These are phyloP conservation scores for Cordyceps sp. DNA, from an alignment of 2,329 filamentous ascomycete genomes.

Conservation along the genomic window DNA sequence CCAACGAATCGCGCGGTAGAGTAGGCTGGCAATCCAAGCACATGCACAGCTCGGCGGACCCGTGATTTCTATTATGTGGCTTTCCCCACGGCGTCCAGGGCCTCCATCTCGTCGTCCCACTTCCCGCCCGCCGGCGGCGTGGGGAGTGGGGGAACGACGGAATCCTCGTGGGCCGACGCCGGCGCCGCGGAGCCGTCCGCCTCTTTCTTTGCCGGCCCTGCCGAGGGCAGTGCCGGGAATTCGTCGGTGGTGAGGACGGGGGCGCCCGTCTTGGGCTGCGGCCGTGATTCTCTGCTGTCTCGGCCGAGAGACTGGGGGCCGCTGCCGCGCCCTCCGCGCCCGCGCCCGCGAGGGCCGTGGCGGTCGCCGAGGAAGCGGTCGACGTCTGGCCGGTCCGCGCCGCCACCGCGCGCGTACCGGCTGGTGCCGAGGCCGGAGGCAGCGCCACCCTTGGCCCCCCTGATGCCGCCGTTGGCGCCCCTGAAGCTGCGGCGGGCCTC, in stretches of 20 bases:
- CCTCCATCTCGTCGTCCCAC: constrained; percentile 44
- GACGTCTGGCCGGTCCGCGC: constrained; percentile 14
- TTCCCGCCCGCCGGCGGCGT: constrained; percentile 18
- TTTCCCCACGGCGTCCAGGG: constrained; percentile 22
- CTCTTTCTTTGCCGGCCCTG: constrained; percentile 7
- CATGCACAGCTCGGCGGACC: no score
- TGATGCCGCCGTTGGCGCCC: constrained; percentile 22
- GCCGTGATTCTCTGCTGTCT: constrained; percentile 6
- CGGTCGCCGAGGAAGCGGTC: constrained; percentile 20
- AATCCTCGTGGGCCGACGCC: constrained; percentile 1
- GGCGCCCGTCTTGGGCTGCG: not conserved
- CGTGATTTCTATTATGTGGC: not conserved
- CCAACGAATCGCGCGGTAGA: no score
- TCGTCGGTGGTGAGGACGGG: constrained; percentile 14
- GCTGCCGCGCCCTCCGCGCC: constrained; percentile 15
- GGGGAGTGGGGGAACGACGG: constrained; percentile 7
- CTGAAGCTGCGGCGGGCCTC: constrained; percentile 23
- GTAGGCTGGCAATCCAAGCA: no score
- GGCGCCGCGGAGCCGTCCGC: constrained; percentile 1
- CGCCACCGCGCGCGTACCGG: constrained; percentile 20
- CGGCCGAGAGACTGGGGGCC: constrained; percentile 4
- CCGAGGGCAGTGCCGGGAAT: constrained; percentile 18
- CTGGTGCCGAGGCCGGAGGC: constrained; percentile 21
- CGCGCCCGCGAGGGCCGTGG: constrained; percentile 14
- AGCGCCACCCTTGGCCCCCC: constrained; percentile 17